Evolutionary conservation across 768 basidiomycete genomes (phyloP).

Genomic region (Hemileccinum impolitum): DNA sequence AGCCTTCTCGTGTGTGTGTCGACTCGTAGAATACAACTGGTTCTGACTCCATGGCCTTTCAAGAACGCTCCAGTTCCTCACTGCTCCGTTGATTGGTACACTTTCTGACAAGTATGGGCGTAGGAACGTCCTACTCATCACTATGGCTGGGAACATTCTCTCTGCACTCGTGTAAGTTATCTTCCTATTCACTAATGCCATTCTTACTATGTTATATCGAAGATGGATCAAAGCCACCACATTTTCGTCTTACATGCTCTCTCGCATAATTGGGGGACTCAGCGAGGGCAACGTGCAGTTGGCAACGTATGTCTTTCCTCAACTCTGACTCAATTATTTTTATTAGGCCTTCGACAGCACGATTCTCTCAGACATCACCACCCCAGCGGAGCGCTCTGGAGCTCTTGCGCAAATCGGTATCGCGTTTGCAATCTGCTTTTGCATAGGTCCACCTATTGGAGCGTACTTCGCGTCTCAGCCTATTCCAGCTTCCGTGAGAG

Average conservation of each 20-base stretch:
- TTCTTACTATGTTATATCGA: neutral
- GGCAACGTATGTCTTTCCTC: constrained; percentile 64
- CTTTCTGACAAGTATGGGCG: constrained; percentile 91
- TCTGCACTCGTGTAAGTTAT: constrained; percentile 76
- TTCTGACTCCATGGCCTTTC: constrained; percentile 28
- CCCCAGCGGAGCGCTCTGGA: constrained; percentile 73
- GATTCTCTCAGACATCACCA: constrained; percentile 88
- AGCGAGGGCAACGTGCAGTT: constrained; percentile 98
- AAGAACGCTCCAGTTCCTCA: constrained; percentile 79
- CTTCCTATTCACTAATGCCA: neutral
- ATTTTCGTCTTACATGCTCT: constrained; percentile 86
- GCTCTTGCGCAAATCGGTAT: constrained; percentile 92
- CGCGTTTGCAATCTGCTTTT: constrained; percentile 94
- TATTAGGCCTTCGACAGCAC: constrained; percentile 50
- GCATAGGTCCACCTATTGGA: constrained; percentile 89
- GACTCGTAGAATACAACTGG: constrained; percentile 32
- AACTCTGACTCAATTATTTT: neutral
- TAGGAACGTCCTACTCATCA: constrained; percentile 73
- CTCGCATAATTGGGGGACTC: constrained; percentile 86
- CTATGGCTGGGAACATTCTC: constrained; percentile 91
- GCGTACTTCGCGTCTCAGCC: constrained; percentile 94
- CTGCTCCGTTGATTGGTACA: constrained; percentile 77
- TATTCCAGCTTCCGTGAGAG: constrained; percentile 54
- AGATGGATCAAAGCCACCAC: constrained; percentile 91
- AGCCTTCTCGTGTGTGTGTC: constrained; percentile 72